A percentile compares a stretch with the other conserved stretches of the same genome.
Conservation (phyloP, 1,284 basidiomycete species). For the Mrakiaceae sp. region DNA sequence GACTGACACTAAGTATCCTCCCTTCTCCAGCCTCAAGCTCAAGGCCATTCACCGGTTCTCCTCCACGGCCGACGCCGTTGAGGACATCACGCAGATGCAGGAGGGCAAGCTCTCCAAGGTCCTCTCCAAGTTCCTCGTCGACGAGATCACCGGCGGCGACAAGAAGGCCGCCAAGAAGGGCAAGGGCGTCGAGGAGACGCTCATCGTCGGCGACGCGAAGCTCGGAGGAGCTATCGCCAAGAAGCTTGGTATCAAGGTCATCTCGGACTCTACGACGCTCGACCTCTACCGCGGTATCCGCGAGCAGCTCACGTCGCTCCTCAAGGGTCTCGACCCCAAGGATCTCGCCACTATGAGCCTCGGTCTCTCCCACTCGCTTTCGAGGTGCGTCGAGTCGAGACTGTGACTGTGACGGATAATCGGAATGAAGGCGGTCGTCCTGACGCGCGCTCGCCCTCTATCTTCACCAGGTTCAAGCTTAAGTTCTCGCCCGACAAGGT, state of each 20-base stretch:
- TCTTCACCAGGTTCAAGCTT: slow-evolving; percentile 73
- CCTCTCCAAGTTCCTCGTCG: slow-evolving; percentile 84
- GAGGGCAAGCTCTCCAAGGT: slow-evolving; percentile 86
- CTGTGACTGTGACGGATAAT: neutral
- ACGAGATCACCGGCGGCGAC: slow-evolving; percentile 54
- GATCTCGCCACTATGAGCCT: slow-evolving; percentile 96
- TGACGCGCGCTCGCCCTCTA: neutral
- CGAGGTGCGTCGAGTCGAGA: slow-evolving; percentile 45
- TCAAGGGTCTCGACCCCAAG: slow-evolving; percentile 86
- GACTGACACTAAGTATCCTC: slow-evolving; percentile 9
- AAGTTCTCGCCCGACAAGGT: slow-evolving; percentile 99
- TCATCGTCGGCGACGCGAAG: slow-evolving; percentile 82
- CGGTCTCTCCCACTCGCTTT: slow-evolving; percentile 91
- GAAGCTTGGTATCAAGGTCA: slow-evolving; percentile 84
- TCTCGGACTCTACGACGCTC: slow-evolving; percentile 50
- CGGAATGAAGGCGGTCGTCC: neutral
- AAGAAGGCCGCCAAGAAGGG: slow-evolving; percentile 50
- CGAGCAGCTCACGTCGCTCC: slow-evolving; percentile 69
- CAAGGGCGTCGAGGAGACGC: slow-evolving; percentile 68
- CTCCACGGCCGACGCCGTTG: slow-evolving; percentile 95
- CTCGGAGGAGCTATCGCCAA: slow-evolving; percentile 85
- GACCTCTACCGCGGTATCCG: slow-evolving; percentile 97
- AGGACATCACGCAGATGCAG: slow-evolving; percentile 87
- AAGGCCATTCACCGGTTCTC: slow-evolving; percentile 93
- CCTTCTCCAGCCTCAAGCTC: slow-evolving; percentile 61